These are phyloP conservation scores for Sporothrix sp. DNA, from an alignment of 2,329 filamentous ascomycete species.

Conservation along the genomic window DNA sequence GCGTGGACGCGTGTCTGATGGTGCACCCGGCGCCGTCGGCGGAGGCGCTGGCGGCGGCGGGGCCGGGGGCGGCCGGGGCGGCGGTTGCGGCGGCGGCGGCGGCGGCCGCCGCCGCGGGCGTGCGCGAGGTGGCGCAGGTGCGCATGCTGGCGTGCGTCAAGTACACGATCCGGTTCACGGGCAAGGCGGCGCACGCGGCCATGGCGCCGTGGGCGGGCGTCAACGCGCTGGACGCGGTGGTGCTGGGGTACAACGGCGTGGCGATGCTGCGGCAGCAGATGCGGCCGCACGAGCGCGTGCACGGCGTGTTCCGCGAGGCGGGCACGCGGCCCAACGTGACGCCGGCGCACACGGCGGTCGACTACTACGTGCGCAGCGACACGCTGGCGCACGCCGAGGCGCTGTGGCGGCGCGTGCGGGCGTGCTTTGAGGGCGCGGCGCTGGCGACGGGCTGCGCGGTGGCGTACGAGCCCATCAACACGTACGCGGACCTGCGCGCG, in stretches of 20 bases:
- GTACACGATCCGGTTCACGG: slow-evolving; percentile 29
- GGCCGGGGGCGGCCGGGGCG: background rate
- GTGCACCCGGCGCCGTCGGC: slow-evolving; percentile 25
- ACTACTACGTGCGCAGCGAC: slow-evolving; percentile 36
- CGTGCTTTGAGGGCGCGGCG: slow-evolving; percentile 28
- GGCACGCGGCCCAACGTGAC: slow-evolving; percentile 31
- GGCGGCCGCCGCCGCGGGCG: background rate
- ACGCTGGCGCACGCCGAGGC: slow-evolving; percentile 27
- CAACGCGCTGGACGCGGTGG: slow-evolving; percentile 39
- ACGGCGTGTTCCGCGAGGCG: slow-evolving; percentile 35
- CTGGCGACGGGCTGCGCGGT: slow-evolving; percentile 27
- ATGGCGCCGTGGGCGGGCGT: slow-evolving; percentile 36
- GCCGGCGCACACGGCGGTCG: slow-evolving; percentile 28
- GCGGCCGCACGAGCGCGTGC: slow-evolving; percentile 37
- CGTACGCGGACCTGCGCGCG: slow-evolving; percentile 25
- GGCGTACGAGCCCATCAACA: slow-evolving; percentile 22
- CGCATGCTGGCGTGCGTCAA: slow-evolving; percentile 20
- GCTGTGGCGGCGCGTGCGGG: slow-evolving; percentile 24
- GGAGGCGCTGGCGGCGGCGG: background rate
- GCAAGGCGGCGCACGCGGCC: slow-evolving; percentile 36
- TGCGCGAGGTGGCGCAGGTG: slow-evolving; percentile 16
- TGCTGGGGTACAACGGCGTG: slow-evolving; percentile 29
- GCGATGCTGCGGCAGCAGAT: slow-evolving; percentile 39
- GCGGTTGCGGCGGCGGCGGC: slow-evolving; percentile 8
- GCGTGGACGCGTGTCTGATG: slow-evolving; percentile 32